Percentiles rank a stretch among this genome's conserved stretches.
Conservation (phyloP, 805 yeast species). For the Wickerhamomyces silvicola region DNA sequence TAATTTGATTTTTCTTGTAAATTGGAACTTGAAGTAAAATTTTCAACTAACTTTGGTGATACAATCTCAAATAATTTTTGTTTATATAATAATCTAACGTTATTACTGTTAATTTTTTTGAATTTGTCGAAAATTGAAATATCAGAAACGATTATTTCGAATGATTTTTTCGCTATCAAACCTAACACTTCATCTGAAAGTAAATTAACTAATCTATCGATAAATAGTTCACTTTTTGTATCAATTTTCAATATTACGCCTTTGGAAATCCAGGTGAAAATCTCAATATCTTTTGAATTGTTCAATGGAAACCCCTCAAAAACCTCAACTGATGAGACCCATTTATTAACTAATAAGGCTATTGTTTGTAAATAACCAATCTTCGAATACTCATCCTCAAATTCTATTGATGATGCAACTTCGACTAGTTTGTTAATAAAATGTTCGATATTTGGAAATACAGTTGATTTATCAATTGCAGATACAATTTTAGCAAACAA, state of each 20-base stretch:
- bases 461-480: conserved; percentile 40
- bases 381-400: conserved; percentile 22
- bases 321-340: conserved; percentile 21
- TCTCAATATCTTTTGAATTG: conserved; percentile 38
- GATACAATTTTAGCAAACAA: conserved; percentile 42
- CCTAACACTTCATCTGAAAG: conserved; percentile 30
- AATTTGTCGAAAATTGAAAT: conserved; percentile 50
- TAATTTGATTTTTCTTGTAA: conserved; percentile 39
- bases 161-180: conserved; percentile 40
- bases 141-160: conserved; percentile 64
- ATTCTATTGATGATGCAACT: conserved; percentile 6
- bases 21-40: conserved; percentile 29
- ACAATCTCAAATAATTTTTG: conserved; percentile 67
- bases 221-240: conserved; percentile 26
- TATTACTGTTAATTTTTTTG: conserved; percentile 41
- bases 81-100: conserved; percentile 65
- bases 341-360: conserved; percentile 53
- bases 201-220: conserved; percentile 28
- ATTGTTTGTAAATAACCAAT: conserved; percentile 52
- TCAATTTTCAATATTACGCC: conserved; percentile 60
- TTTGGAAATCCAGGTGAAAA: conserved; percentile 64
- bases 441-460: conserved; percentile 2
- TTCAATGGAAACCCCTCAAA: conserved; percentile 3
- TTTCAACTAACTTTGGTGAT: conserved; percentile 48
- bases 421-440: conserved; percentile 2